These are phyloP conservation scores for Avena sativa DNA, from an alignment of 176 grass and related monocot genomes.

Conservation along the genomic window DNA sequence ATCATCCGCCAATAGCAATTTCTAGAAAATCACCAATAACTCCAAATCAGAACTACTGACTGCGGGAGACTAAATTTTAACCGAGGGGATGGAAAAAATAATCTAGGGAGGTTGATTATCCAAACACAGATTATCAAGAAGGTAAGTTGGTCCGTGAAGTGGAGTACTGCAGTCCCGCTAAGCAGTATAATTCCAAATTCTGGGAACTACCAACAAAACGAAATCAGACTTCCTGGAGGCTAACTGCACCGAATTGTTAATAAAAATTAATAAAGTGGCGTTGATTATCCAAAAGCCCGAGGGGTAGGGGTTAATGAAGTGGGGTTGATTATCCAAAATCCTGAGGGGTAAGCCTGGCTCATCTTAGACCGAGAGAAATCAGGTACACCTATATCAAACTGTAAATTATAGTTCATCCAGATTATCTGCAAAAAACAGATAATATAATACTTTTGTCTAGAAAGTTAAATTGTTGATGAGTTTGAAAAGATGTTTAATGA, in stretches of 20 bases:
- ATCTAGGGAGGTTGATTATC: neutral
- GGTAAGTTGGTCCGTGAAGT: neutral
- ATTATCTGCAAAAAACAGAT: neutral
- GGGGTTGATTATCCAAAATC: neutral
- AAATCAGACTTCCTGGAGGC: neutral
- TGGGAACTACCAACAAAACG: neutral
- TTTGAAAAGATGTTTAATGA: neutral
- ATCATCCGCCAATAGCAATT: neutral
- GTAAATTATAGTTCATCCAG: neutral
- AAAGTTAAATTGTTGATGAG: no score
- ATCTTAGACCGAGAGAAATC: neutral
- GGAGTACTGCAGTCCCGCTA: neutral
- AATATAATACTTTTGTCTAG: no score
- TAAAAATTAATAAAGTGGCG: neutral
- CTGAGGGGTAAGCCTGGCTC: neutral
- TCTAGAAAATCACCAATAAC: slow-evolving; percentile 20
- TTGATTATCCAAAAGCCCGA: neutral
- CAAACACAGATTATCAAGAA: slow-evolving; percentile 1
- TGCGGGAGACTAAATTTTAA: neutral
- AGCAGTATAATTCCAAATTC: neutral
- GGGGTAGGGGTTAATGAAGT: neutral
- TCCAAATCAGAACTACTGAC: neutral
- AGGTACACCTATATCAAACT: neutral
- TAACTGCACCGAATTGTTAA: neutral
- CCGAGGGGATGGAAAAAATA: neutral